A percentile compares a stretch with the other conserved stretches of the same genome.
Evolutionary conservation across 2,329 filamentous ascomycete genomes (phyloP).

Genomic region (Bipolaris gigantea): DNA sequence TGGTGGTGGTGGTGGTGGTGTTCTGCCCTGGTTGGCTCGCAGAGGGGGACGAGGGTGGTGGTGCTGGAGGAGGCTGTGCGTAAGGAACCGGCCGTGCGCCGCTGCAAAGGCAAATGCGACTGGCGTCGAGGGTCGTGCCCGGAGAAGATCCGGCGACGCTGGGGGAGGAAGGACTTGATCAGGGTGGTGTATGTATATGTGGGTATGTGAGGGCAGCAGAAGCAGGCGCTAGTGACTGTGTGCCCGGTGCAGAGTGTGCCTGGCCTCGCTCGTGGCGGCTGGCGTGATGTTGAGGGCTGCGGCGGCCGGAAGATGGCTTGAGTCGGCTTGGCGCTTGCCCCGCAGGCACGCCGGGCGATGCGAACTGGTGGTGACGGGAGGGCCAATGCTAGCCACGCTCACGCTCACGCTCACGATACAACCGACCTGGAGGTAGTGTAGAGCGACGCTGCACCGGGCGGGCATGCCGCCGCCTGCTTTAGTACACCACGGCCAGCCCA

Average conservation of each 20-base stretch:
- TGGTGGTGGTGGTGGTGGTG: constrained; percentile 9
- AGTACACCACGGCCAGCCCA: no score
- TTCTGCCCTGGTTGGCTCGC: constrained; percentile 17
- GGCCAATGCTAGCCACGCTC: neutral
- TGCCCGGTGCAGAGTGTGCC: neutral
- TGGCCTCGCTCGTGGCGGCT: constrained; percentile 3
- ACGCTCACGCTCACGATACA: neutral
- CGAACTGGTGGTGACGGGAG: constrained; percentile 7
- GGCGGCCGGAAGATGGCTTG: constrained; percentile 10
- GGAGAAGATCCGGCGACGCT: constrained; percentile 20
- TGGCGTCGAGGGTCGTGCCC: constrained; percentile 20
- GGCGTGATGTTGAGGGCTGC: constrained; percentile 7
- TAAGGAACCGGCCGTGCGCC: constrained; percentile 23
- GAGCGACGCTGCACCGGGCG: neutral
- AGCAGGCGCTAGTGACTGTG: neutral
- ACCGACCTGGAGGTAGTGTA: neutral
- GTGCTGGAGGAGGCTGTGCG: constrained; percentile 39
- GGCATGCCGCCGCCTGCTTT: neutral
- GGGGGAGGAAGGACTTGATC: constrained; percentile 20
- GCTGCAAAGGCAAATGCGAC: constrained; percentile 29
- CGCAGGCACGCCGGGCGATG: constrained; percentile 14
- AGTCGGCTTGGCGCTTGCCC: constrained; percentile 27
- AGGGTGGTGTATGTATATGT: constrained; percentile 10
- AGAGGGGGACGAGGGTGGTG: constrained; percentile 22
- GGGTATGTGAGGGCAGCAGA: constrained; percentile 16